Evolutionary conservation across 371 early-diverging fungal genomes (phyloP), one percentile per base, ranked within the genome.

Genomic region (Mortierella sp.): DNA sequence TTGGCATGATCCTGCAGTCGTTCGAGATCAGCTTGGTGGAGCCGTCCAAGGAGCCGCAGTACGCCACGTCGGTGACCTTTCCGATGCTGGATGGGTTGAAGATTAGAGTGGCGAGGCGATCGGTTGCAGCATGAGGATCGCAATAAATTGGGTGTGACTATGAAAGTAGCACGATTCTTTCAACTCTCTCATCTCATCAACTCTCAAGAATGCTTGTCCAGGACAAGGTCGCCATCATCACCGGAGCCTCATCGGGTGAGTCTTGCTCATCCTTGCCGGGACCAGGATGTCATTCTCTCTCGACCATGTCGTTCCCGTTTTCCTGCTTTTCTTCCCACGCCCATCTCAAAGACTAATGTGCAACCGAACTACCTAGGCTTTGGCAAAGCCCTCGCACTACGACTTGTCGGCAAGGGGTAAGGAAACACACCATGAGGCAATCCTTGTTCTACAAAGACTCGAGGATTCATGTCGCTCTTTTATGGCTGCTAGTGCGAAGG

Each of bases 81-180:
- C 85, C 85, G 7, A 86, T 86, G 85, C 76, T 80, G 24, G 27
- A 81, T 56, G 85, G 85, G 14, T 66, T 84, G 6, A 21, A 21
- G 13, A 37, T 48, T 3, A 29, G 57, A 34, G 48, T 57, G n/a
- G 8, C 24, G 2, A 43, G 57, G 45, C 34, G 57, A 14, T 34
- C 13, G 27, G 10, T 13, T 31, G 29, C 19, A 17, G 25, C 5
- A 52, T 10, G 22, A 50, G 8, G 50, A 50, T 4, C 3, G 50
- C 8, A 14, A 10, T 50, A 29, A 50, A 14, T 4, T 46, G 21
- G 19, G 2, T n/a, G 3, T 22, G 22, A 22, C 24, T 13, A 9
- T 8, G 47, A 43, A 43, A 43, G 14, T 22, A 22, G 4, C 22
- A 8, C 24, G 10, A 34, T 34, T 34, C 24, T n/a, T 27, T n/a